Percentiles rank a stretch among this genome's conserved stretches.
phyloP scores from a whole-genome alignment of 2,329 filamentous ascomycete species.

The Alternaria tenuissima region DNA sequence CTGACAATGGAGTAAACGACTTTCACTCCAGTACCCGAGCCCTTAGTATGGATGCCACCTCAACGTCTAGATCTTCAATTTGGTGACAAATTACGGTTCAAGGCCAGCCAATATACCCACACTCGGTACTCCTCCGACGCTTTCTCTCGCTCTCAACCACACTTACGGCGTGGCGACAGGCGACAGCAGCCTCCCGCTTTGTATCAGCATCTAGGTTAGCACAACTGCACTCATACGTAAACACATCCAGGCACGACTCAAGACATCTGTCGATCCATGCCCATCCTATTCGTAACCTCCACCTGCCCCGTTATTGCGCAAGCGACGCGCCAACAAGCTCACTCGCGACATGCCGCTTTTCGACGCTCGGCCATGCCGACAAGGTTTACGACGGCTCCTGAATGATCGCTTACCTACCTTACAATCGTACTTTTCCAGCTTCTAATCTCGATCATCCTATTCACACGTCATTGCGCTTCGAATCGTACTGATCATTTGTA shows the following conservation, averaged over 20 bases:
- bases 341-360: not conserved
- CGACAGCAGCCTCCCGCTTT: not conserved
- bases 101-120: not conserved
- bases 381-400: conserved; percentile 1
- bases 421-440: not conserved
- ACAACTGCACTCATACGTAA: not conserved
- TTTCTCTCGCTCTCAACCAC: not conserved
- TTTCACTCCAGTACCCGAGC: not conserved
- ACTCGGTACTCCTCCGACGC: not conserved
- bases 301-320: not conserved
- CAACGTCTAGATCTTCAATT: not conserved
- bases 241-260: not conserved
- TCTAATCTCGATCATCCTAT: not conserved
- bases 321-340: not conserved
- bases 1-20: not conserved
- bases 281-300: not conserved
- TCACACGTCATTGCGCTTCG: not conserved
- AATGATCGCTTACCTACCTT: not conserved
- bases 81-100: not conserved
- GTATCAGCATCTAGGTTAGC: not conserved
- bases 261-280: not conserved
- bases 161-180: not conserved
- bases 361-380: not conserved
- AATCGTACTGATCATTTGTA: not conserved
- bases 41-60: not conserved